Conservation (phyloP, 371 early-diverging fungal genomes). For the Lichtheimia hyalospora region DNA sequence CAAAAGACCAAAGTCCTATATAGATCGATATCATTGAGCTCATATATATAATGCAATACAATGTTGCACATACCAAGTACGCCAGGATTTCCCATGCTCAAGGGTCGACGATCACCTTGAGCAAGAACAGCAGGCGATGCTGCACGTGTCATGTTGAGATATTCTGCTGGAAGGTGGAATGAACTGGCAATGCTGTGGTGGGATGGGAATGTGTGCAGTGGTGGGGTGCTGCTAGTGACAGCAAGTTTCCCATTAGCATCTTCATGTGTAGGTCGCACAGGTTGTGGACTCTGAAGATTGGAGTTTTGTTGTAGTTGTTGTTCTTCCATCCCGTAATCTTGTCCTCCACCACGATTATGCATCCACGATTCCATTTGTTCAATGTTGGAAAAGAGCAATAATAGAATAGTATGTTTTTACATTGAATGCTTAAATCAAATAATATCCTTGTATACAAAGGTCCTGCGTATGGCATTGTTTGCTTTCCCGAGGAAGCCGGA, state of each 20-base stretch:
- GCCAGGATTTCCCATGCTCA: conserved; percentile 20
- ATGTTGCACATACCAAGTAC: conserved; percentile 4
- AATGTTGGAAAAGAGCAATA: not conserved
- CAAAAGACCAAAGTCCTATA: conserved; percentile 25
- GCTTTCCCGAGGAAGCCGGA: not conserved
- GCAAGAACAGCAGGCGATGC: conserved; percentile 15
- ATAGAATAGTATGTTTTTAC: not conserved
- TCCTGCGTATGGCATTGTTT: not conserved
- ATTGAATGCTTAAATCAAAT: not conserved
- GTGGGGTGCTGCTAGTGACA: not conserved
- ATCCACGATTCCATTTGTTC: not conserved
- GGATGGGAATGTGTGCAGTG: not conserved
- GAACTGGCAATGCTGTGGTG: not conserved
- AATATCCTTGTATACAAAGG: not conserved
- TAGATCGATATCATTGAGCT: not conserved
- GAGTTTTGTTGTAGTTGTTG: not conserved
- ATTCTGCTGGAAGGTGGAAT: not conserved
- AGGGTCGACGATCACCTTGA: conserved; percentile 12
- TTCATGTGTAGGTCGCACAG: not conserved
- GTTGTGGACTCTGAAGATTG: conserved; percentile 3
- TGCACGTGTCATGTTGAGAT: conserved; percentile 4
- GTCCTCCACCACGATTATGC: not conserved
- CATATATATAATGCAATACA: not conserved
- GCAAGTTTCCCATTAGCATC: conserved; percentile 7
- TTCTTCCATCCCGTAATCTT: not conserved